These are phyloP conservation scores for Multifurca ochricompacta DNA, from an alignment of 768 basidiomycete species.

Conservation along the genomic window DNA sequence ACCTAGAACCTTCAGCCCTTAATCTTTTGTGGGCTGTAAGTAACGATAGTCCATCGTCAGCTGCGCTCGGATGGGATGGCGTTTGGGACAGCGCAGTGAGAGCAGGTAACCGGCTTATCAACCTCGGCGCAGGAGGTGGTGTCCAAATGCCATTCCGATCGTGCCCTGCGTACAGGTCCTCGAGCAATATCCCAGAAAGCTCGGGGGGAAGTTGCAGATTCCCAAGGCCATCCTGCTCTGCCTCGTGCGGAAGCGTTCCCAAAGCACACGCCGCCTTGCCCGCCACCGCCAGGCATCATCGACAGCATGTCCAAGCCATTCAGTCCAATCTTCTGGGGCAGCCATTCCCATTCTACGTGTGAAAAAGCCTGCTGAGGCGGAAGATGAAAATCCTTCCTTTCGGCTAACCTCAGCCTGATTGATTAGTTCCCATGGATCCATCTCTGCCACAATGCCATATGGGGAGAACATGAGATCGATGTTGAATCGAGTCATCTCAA, in stretches of 20 bases:
- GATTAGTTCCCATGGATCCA: conserved; percentile 15
- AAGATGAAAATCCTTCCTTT: neutral
- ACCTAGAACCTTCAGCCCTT: conserved; percentile 14
- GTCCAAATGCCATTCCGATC: conserved; percentile 1
- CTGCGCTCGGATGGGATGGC: neutral
- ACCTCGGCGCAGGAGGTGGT: conserved; percentile 15
- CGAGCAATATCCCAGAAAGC: conserved; percentile 10
- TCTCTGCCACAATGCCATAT: conserved; percentile 8
- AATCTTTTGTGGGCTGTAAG: conserved; percentile 15
- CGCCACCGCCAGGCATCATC: conserved; percentile 17
- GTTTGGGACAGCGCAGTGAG: conserved; percentile 1
- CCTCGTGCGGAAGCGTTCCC: conserved; percentile 16
- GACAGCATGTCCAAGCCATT: conserved; percentile 5
- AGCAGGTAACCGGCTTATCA: conserved; percentile 5
- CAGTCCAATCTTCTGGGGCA: conserved; percentile 16
- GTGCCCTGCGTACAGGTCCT: conserved; percentile 6
- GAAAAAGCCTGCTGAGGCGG: neutral
- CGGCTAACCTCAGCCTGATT: conserved; percentile 8
- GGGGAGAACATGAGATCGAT: conserved; percentile 18
- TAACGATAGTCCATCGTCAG: conserved; percentile 9
- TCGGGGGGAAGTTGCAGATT: conserved; percentile 11
- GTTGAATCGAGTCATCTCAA: conserved; percentile 14
- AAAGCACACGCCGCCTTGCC: conserved; percentile 19
- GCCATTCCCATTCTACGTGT: neutral
- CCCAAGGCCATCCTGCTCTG: conserved; percentile 13